These are phyloP conservation scores for Neoboletus magnificus DNA, from an alignment of 768 basidiomycete genomes.

Conservation along the genomic window DNA sequence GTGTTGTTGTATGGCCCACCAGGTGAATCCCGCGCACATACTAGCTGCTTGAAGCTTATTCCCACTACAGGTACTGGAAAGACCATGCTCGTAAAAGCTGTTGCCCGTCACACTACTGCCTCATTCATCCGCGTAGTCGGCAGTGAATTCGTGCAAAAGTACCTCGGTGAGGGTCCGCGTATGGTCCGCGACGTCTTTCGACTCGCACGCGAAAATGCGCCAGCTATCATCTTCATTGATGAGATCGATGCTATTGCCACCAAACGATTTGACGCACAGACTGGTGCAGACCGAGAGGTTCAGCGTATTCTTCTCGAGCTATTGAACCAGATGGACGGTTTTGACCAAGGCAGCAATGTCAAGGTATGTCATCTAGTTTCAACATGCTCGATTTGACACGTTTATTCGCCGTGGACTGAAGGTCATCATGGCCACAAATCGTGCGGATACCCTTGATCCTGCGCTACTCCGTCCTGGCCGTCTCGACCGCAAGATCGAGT, in stretches of 20 bases:
- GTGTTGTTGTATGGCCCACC: slow-evolving; percentile 96
- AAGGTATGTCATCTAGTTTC: slow-evolving; percentile 54
- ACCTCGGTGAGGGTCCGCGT: slow-evolving; percentile 97
- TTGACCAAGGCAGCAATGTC: slow-evolving; percentile 97
- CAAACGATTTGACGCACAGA: slow-evolving; percentile 99
- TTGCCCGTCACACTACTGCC: slow-evolving; percentile 95
- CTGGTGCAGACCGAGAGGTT: slow-evolving; percentile 97
- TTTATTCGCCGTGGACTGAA: slow-evolving; percentile 28
- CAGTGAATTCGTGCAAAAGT: slow-evolving; percentile 99
- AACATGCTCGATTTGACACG: neutral
- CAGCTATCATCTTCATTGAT: slow-evolving; percentile 99
- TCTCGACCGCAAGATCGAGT: slow-evolving; percentile 98
- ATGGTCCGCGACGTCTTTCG: slow-evolving; percentile 99
- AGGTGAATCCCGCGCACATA: slow-evolving; percentile 45
- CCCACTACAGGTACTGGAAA: slow-evolving; percentile 84
- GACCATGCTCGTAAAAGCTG: slow-evolving; percentile 99
- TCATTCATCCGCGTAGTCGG: slow-evolving; percentile 98
- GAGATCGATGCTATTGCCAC: slow-evolving; percentile 99
- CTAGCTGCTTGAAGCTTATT: slow-evolving; percentile 1
- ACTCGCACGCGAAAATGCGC: slow-evolving; percentile 93
- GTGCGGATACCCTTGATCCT: slow-evolving; percentile 96
- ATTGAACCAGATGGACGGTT: slow-evolving; percentile 99
- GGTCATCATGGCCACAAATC: slow-evolving; percentile 99
- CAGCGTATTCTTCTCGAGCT: slow-evolving; percentile 97
- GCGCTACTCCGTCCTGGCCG: slow-evolving; percentile 96